Evolutionary conservation across 73 alveolate species (phyloP).

Genomic region (Symbiodinium pilosum): DNA sequence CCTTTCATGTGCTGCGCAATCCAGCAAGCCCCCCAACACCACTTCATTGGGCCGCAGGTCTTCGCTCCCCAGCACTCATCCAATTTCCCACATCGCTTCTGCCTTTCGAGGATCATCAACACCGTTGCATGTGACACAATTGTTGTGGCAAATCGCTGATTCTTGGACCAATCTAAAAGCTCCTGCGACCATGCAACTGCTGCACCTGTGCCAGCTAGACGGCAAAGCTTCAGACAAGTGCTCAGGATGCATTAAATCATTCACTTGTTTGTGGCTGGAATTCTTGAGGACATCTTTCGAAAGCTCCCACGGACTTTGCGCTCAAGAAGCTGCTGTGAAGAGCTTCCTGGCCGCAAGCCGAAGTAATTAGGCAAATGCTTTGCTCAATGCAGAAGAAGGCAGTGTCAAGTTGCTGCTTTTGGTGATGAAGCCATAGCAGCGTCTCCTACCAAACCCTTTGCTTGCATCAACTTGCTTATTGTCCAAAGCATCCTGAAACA

Average conservation of each 20-base stretch:
- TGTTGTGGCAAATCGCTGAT: background rate
- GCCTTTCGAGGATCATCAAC: background rate
- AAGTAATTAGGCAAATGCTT: background rate
- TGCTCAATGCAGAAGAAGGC: background rate
- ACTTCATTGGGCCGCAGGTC: background rate
- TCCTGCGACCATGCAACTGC: background rate
- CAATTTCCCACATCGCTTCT: background rate
- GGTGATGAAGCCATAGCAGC: background rate
- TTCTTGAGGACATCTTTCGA: background rate
- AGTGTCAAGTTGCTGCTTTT: background rate
- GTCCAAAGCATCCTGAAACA: background rate
- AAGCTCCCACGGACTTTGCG: background rate
- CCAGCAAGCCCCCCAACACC: constrained; percentile 21
- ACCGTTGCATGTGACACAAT: background rate
- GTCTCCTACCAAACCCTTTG: background rate
- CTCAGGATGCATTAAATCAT: background rate
- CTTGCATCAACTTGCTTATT: background rate
- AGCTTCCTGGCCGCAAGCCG: background rate
- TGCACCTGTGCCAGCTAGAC: background rate
- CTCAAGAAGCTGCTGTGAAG: background rate
- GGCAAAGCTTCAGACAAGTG: background rate
- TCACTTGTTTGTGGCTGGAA: background rate
- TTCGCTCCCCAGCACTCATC: background rate
- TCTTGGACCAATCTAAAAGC: background rate
- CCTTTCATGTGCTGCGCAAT: background rate